Percentiles rank a stretch among this genome's conserved stretches.
Conservation (phyloP, 345 rosid species). For the Brassica rapa region DNA sequence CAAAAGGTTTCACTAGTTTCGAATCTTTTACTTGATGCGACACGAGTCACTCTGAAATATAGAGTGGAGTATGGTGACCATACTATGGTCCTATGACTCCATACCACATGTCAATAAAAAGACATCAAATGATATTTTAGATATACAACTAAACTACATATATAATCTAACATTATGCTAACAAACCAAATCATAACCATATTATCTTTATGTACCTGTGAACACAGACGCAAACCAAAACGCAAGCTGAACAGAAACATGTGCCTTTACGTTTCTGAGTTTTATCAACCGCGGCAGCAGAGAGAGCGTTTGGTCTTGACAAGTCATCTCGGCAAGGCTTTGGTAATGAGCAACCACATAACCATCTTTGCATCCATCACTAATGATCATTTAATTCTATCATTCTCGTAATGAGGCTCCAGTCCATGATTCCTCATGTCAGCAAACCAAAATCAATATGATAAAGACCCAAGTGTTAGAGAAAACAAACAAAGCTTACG, state of each 20-base stretch:
- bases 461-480: background rate
- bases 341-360: constrained; percentile 92
- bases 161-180: constrained; percentile 4
- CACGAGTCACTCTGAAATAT: background rate
- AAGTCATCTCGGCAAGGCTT: constrained; percentile 81
- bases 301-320: constrained; percentile 66
- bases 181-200: constrained; percentile 2
- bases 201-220: constrained; percentile 8
- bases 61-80: background rate
- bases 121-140: background rate
- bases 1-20: background rate
- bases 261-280: constrained; percentile 12
- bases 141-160: background rate
- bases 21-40: background rate
- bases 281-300: constrained; percentile 56
- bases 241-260: background rate
- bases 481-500: background rate
- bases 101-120: background rate
- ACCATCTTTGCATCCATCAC: constrained; percentile 80
- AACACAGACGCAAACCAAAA: background rate
- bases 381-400: constrained; percentile 54
- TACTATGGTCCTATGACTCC: background rate
- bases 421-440: constrained; percentile 68
- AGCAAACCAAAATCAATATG: constrained; percentile 53
- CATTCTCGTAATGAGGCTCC: constrained; percentile 62